A percentile compares a stretch with the other conserved stretches of the same genome.
Conservation (phyloP, 2,329 filamentous ascomycete genomes). For the Colletotrichum horii region DNA sequence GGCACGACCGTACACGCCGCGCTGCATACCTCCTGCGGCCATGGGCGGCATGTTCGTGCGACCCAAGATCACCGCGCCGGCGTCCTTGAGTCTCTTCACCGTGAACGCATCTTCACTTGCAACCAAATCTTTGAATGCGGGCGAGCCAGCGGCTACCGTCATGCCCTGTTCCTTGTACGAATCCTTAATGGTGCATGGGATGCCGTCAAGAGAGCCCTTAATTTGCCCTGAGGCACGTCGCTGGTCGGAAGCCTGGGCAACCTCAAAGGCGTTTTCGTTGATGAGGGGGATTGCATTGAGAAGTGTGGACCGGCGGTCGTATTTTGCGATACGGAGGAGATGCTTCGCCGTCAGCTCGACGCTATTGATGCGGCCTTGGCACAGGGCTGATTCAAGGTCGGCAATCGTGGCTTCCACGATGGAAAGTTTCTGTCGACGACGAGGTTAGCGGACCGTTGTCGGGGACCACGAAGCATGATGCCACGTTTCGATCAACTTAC, state of each 20-base stretch:
- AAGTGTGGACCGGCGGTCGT: constrained; percentile 27
- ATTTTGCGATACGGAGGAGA: constrained; percentile 29
- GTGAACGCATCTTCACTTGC: constrained; percentile 58
- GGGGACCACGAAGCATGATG: background rate
- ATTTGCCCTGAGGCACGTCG: constrained; percentile 15
- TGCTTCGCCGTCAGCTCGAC: constrained; percentile 32
- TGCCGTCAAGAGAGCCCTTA: constrained; percentile 51
- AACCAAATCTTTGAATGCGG: constrained; percentile 54
- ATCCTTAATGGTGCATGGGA: constrained; percentile 64
- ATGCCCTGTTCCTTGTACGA: constrained; percentile 59
- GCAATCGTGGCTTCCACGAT: constrained; percentile 31
- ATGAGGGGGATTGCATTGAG: constrained; percentile 32
- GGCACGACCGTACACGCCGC: constrained; percentile 60
- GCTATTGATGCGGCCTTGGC: constrained; percentile 22
- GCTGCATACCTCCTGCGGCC: constrained; percentile 63
- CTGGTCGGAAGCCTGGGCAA: constrained; percentile 32
- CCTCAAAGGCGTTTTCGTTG: constrained; percentile 27
- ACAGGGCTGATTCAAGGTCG: constrained; percentile 27
- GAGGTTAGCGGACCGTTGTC: background rate
- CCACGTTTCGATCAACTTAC: background rate
- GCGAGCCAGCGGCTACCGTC: constrained; percentile 58
- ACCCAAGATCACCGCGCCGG: constrained; percentile 53
- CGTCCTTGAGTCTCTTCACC: constrained; percentile 51
- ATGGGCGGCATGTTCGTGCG: constrained; percentile 63
- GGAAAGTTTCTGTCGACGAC: background rate